Base-by-base conservation (phyloP, 768 basidiomycete species). In the Gymnopilus dilepis region DNA sequence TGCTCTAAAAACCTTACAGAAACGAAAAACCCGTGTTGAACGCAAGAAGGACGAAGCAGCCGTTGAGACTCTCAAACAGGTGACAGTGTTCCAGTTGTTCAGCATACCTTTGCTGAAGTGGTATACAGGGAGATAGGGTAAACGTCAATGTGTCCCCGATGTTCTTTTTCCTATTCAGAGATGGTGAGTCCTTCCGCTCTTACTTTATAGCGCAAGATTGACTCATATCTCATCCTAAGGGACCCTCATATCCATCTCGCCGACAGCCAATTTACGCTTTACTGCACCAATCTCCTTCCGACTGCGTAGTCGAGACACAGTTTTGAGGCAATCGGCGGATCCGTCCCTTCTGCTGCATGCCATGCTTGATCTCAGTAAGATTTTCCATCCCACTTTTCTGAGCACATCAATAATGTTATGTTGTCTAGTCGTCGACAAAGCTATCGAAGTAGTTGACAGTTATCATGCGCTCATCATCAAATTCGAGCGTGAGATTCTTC, bases 261-360 rank as follows among this genome's bases (percentile, higher is more conserved):
- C 81, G 56, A 80, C 74, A 28, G 72, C 78, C 26, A 77, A 77
- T 48, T 72, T 84, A 11, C 73, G 76, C 40, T 80, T 87, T 62
- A 86, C 86, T 1, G 72, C 75, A 2, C 86, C 89, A 0, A 87
- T 91, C 57, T 72, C 80, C 19, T 73, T 78, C n/a, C 85, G 89
- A 12, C 71, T 92, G 50, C 77, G 78, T 21, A 82, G 84, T 59
- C 75, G 79, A 2, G 86, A 90, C 63, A 88, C 89, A 0, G 77
- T 84, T 5, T 74, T 92, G 5, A 80, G 89, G 30, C 81, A 78
- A 43, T 85, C 86, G 0, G 84, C 85, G 24, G 91, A 92, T 65
- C 79, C 87, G 4, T 88, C 87, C 11, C 74, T 94, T 12, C 77
- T 94, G 7, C 80, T 92, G 2, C 86, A 92, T 70, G 83, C 84